Evolutionary conservation across 805 yeast genomes (phyloP), one percentile per base, ranked within the genome.

Genomic region (Kazachstania taianensis): DNA sequence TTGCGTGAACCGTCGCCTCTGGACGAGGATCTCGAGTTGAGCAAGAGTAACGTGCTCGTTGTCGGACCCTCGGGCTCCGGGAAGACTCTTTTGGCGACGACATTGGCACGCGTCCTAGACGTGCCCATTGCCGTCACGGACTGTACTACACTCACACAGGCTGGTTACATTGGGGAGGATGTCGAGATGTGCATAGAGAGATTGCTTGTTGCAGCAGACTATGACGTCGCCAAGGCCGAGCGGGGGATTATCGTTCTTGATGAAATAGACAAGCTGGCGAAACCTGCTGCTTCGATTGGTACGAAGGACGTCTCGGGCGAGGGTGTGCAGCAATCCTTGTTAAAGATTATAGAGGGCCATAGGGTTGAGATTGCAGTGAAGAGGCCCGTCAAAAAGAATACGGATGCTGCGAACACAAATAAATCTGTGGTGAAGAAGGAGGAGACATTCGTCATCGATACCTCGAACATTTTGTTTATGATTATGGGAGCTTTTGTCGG

Each of bases 131-230:
- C 75, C 0, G 73, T 74, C 10, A 72, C 74, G 5, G 80, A 74
- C 45, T 75, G 80, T 48, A 74, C 81, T 0, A 71, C 75, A 30
- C 47, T 74, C 39, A 74, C 81, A 0, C 80, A 74, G 46, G 78
- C 80, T 0, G 81, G 81, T 5, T 74, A 75, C 45, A 72, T 75
- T 30, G 81, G 81, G 17, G 80, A 74, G 40, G 80, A 75, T 52
- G 75, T 72, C 13, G 79, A 75, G 41, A 57, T 67, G 20, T 73
- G 79, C 43, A 63, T 74, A 17, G 73, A 71, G 48, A 62, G 75
- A 38, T 54, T 74, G 15, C 51, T 73, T 33, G 67, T 66, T 2
- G 66, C 59, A 41, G 66, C 78, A 3, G 68, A 67, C 29, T 70
- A 65, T 43, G 73, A 73, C 44, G 69, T 72, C 17, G 68, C 65